phyloP scores from a whole-genome alignment of 1,284 basidiomycete genomes.

The Heterobasidion occidentale region DNA sequence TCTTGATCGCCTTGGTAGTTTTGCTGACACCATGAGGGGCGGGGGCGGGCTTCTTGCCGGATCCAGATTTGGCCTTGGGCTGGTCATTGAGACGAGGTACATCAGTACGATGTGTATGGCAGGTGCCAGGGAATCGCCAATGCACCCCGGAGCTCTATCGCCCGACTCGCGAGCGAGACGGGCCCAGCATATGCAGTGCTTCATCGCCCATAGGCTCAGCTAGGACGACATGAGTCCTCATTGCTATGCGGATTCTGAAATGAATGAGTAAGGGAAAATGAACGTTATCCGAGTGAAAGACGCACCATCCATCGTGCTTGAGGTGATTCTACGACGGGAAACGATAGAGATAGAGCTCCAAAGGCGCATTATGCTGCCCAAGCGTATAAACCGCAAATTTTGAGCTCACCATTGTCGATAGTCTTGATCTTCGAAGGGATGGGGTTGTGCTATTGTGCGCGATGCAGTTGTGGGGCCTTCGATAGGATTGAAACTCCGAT shows the following conservation, averaged over 20 bases:
- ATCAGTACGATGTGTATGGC: neutral
- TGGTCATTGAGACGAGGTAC: constrained; percentile 82
- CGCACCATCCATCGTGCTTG: constrained; percentile 47
- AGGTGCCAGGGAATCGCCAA: constrained; percentile 25
- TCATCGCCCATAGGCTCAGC: constrained; percentile 22
- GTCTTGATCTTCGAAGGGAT: too few species aligned
- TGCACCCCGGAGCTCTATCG: constrained; percentile 71
- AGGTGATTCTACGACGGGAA: too few species aligned
- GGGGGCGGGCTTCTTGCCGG: constrained; percentile 74
- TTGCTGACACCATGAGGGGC: constrained; percentile 73
- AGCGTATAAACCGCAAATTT: too few species aligned
- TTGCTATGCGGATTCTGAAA: constrained; percentile 18
- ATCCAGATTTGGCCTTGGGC: constrained; percentile 60
- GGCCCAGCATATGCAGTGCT: constrained; percentile 38
- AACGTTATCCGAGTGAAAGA: constrained; percentile 29
- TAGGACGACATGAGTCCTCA: constrained; percentile 12
- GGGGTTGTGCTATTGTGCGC: too few species aligned
- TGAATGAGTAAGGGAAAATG: constrained; percentile 5
- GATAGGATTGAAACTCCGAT: too few species aligned
- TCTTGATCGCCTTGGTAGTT: constrained; percentile 75
- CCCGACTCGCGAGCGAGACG: constrained; percentile 16
- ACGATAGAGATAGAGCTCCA: too few species aligned
- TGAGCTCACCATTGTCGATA: too few species aligned
- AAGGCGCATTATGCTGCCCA: too few species aligned
- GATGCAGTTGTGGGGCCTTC: too few species aligned